Evolutionary conservation across 1,284 basidiomycete species (phyloP).

Genomic region (Sporisorium exsertum): DNA sequence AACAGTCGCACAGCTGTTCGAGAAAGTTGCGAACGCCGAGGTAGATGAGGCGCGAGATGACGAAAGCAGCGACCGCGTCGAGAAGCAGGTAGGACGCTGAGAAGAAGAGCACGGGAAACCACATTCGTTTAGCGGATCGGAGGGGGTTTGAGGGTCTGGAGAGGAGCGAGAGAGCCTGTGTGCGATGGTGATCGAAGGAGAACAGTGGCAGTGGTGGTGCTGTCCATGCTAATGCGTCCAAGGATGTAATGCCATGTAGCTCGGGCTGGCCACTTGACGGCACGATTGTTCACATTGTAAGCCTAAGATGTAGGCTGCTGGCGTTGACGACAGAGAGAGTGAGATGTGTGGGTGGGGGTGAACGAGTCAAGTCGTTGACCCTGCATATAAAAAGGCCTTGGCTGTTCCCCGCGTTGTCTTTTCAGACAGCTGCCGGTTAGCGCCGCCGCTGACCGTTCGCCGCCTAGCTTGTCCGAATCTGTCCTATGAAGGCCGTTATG

Average conservation of each 20-base stretch:
- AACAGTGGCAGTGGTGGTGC: not conserved
- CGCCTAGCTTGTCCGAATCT: too few relatives aligned
- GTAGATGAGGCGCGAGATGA: slow-evolving; percentile 45
- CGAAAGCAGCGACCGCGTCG: slow-evolving; percentile 33
- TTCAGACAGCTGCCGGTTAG: slow-evolving; percentile 10
- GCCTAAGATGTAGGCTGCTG: not conserved
- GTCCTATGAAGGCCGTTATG: not conserved
- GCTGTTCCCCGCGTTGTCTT: not conserved
- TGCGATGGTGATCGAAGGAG: not conserved
- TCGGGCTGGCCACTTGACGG: not conserved
- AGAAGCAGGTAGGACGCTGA: slow-evolving; percentile 43
- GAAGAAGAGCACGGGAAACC: slow-evolving; percentile 33
- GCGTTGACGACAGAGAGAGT: not conserved
- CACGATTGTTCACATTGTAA: slow-evolving; percentile 11
- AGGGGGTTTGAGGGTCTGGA: not conserved
- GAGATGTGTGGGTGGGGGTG: not conserved
- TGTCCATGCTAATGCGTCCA: slow-evolving; percentile 15
- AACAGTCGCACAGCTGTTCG: slow-evolving; percentile 26
- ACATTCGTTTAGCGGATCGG: slow-evolving; percentile 18
- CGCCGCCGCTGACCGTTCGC: too few relatives aligned
- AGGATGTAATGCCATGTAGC: not conserved
- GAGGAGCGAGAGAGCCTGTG: not conserved
- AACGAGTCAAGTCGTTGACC: not conserved
- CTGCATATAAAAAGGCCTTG: not conserved
- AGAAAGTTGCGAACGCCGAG: slow-evolving; percentile 21